phyloP scores from a whole-genome alignment of 768 basidiomycete genomes.

The Russula foetens region DNA sequence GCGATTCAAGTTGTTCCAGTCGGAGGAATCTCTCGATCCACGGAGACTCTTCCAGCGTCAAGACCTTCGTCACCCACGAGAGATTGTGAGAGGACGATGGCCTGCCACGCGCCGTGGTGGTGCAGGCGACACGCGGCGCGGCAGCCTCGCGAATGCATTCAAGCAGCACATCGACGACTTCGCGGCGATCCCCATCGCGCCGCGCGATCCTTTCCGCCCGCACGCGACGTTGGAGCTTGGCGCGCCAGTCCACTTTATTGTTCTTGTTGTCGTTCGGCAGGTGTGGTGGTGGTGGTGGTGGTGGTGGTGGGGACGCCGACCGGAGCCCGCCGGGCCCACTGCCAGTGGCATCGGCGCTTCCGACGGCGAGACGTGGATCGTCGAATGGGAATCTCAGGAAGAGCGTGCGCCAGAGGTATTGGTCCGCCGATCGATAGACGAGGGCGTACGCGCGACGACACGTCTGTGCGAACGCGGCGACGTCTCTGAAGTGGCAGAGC shows the following conservation, averaged over 20 bases:
- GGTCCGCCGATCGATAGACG: slow-evolving; percentile 43
- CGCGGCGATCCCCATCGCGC: slow-evolving; percentile 9
- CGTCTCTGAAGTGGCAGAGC: slow-evolving; percentile 47
- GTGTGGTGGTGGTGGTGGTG: too few species aligned
- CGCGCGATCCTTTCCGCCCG: slow-evolving; percentile 11
- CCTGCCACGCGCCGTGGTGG: too few species aligned
- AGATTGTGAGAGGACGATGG: slow-evolving; percentile 13
- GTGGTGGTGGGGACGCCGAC: too few species aligned
- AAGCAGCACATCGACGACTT: slow-evolving; percentile 11
- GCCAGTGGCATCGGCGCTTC: too few species aligned
- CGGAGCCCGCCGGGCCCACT: too few species aligned
- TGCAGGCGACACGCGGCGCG: not conserved
- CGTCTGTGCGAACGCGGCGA: slow-evolving; percentile 51
- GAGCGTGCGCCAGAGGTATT: slow-evolving; percentile 61
- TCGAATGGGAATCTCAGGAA: slow-evolving; percentile 56
- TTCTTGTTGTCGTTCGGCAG: too few species aligned
- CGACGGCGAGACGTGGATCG: slow-evolving; percentile 43
- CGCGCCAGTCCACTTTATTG: slow-evolving; percentile 12
- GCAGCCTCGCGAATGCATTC: slow-evolving; percentile 12
- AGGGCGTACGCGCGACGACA: slow-evolving; percentile 41
- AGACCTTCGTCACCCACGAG: not conserved
- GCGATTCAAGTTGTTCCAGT: slow-evolving; percentile 25
- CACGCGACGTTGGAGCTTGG: slow-evolving; percentile 16
- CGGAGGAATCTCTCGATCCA: slow-evolving; percentile 28
- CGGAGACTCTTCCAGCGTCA: not conserved